Evolutionary conservation across 208 protist genomes (phyloP).

Genomic region (Angomonas ambiguus): DNA sequence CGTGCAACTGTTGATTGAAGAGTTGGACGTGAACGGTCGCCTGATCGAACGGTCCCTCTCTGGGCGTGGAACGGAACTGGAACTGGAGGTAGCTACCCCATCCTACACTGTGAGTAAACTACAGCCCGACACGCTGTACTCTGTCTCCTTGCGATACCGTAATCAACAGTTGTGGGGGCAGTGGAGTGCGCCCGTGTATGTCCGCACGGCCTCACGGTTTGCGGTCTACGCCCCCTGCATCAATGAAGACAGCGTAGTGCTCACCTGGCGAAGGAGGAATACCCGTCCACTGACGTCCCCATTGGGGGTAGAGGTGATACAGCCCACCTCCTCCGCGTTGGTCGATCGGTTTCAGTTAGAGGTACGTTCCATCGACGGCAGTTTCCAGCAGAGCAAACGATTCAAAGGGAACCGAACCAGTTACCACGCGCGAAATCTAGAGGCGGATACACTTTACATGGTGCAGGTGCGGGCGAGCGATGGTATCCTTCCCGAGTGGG

Average conservation of each 20-base stretch:
- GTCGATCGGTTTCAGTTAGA: constrained; percentile 77
- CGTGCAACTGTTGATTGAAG: constrained; percentile 21
- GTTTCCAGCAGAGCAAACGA: constrained; percentile 64
- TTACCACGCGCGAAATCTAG: constrained; percentile 71
- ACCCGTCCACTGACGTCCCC: constrained; percentile 42
- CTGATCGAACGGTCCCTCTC: constrained; percentile 22
- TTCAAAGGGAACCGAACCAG: constrained; percentile 65
- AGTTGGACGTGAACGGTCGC: constrained; percentile 17
- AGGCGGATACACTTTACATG: constrained; percentile 73
- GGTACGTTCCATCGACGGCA: constrained; percentile 51
- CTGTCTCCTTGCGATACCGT: constrained; percentile 74
- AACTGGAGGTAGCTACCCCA: constrained; percentile 14
- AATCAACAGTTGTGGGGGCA: constrained; percentile 82
- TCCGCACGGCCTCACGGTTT: constrained; percentile 80
- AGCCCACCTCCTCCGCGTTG: neutral
- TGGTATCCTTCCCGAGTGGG: constrained; percentile 38
- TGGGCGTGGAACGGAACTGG: constrained; percentile 41
- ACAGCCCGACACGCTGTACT: constrained; percentile 72
- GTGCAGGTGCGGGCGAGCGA: constrained; percentile 71
- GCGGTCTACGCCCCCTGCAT: constrained; percentile 56
- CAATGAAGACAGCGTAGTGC: constrained; percentile 72
- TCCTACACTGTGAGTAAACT: constrained; percentile 52
- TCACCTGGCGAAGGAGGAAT: constrained; percentile 62
- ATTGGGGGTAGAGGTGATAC: constrained; percentile 32
- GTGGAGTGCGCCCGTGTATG: constrained; percentile 72